Conservation (phyloP, 768 basidiomycete genomes). For the Lactifluus piperatus region DNA sequence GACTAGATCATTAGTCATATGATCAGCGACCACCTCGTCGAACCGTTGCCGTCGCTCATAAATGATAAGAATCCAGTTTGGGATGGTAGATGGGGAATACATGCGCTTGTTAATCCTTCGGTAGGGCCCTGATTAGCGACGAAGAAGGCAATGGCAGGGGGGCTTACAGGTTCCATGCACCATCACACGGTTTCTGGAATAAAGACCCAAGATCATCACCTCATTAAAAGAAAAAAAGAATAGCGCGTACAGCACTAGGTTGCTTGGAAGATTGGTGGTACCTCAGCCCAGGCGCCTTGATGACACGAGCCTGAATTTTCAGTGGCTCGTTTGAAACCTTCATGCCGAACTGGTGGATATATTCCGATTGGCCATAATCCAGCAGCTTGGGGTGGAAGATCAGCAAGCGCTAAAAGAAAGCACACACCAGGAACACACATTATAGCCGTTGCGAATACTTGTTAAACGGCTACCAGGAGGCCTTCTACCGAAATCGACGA, state of each 20-base stretch:
- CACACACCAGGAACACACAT: slow-evolving; percentile 27
- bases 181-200: slow-evolving; percentile 48
- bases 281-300: slow-evolving; percentile 54
- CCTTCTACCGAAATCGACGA: slow-evolving; percentile 60
- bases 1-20: slow-evolving; percentile 48
- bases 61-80: slow-evolving; percentile 53
- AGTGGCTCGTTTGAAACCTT: slow-evolving; percentile 46
- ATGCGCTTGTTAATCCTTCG: slow-evolving; percentile 65
- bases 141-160: not conserved
- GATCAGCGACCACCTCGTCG: slow-evolving; percentile 34
- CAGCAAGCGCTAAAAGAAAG: not conserved
- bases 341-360: slow-evolving; percentile 63
- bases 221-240: not conserved
- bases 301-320: slow-evolving; percentile 49
- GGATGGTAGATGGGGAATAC: slow-evolving; percentile 44
- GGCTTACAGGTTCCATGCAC: slow-evolving; percentile 70
- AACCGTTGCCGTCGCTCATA: slow-evolving; percentile 65
- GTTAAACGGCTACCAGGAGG: slow-evolving; percentile 47
- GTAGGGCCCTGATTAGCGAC: not conserved
- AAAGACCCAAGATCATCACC: not conserved
- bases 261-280: slow-evolving; percentile 54
- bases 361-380: slow-evolving; percentile 37
- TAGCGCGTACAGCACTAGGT: slow-evolving; percentile 43
- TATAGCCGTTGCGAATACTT: slow-evolving; percentile 45
- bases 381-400: slow-evolving; percentile 35